These are phyloP conservation scores for Drosera capensis DNA, from an alignment of 148 eudicot genomes.

Conservation along the genomic window DNA sequence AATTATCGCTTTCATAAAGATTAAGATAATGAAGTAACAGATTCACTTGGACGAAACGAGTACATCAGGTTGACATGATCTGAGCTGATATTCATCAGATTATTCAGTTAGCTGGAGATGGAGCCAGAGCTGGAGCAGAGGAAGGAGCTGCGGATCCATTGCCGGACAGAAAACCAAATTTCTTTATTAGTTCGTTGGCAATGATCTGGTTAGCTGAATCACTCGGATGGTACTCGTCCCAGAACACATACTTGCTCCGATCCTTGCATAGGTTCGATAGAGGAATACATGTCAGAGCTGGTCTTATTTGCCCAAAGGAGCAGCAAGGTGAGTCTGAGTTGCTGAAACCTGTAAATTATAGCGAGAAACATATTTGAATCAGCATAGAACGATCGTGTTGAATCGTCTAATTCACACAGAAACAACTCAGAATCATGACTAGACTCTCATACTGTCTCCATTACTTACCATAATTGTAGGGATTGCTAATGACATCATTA, in stretches of 20 bases:
- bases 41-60: too few relatives aligned
- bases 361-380: too few relatives aligned
- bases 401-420: too few relatives aligned
- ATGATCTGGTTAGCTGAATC: slow-evolving; percentile 61
- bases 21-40: too few relatives aligned
- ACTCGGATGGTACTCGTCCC: slow-evolving; percentile 91
- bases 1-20: too few relatives aligned
- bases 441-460: too few relatives aligned
- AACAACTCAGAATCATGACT: too few relatives aligned
- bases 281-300: slow-evolving; percentile 77
- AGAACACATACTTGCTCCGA: slow-evolving; percentile 76
- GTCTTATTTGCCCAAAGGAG: slow-evolving; percentile 64
- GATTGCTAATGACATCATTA: slow-evolving; percentile 57
- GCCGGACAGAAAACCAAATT: slow-evolving; percentile 23
- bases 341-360: slow-evolving; percentile 11
- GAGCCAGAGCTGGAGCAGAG: background rate
- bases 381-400: too few relatives aligned
- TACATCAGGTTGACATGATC: too few relatives aligned
- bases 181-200: slow-evolving; percentile 46
- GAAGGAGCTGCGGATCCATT: background rate
- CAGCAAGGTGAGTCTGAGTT: slow-evolving; percentile 84
- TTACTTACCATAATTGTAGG: slow-evolving; percentile 45
- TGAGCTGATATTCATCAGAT: too few relatives aligned
- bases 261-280: slow-evolving; percentile 56
- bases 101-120: too few relatives aligned